These are phyloP conservation scores for Monilinia vaccinii-corymbosi DNA, from an alignment of 2,329 filamentous ascomycete genomes.

Conservation along the genomic window DNA sequence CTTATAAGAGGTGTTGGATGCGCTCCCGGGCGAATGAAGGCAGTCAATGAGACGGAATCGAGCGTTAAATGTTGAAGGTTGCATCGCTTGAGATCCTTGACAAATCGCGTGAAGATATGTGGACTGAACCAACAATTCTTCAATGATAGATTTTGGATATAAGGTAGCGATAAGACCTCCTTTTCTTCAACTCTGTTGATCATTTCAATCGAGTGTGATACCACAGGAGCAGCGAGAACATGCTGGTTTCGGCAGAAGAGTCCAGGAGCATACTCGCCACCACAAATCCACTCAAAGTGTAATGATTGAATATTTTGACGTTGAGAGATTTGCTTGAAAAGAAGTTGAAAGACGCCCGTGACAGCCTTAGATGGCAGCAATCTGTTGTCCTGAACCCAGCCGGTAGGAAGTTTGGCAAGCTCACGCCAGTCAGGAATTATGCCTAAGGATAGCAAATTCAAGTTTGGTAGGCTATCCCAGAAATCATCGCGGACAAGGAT, in stretches of 20 bases:
- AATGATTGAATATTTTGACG: conserved; percentile 45
- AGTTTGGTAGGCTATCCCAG: conserved; percentile 48
- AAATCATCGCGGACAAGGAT: conserved; percentile 49
- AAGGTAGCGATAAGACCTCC: conserved; percentile 41
- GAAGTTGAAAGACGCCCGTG: conserved; percentile 41
- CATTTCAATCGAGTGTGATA: conserved; percentile 29
- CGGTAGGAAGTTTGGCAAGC: conserved; percentile 43
- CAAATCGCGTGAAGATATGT: conserved; percentile 43
- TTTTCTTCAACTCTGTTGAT: conserved; percentile 22
- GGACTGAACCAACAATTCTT: conserved; percentile 63
- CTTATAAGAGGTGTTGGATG: conserved; percentile 15
- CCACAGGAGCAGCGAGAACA: conserved; percentile 51
- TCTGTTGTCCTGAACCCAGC: conserved; percentile 38
- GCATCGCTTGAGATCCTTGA: conserved; percentile 38
- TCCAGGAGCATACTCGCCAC: conserved; percentile 57
- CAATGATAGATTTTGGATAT: conserved; percentile 50
- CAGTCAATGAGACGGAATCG: conserved; percentile 56
- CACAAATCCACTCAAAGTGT: conserved; percentile 57
- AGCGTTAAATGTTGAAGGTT: conserved; percentile 46
- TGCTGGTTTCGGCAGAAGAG: conserved; percentile 51
- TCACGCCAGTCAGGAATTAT: conserved; percentile 60
- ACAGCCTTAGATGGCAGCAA: conserved; percentile 45
- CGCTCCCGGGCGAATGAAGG: conserved; percentile 30
- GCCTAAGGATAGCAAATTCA: conserved; percentile 47
- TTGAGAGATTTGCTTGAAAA: conserved; percentile 41